A percentile compares a stretch with the other conserved stretches of the same genome.
Evolutionary conservation across 371 early-diverging fungal genomes (phyloP).

Genomic region (Mortierella sp.): DNA sequence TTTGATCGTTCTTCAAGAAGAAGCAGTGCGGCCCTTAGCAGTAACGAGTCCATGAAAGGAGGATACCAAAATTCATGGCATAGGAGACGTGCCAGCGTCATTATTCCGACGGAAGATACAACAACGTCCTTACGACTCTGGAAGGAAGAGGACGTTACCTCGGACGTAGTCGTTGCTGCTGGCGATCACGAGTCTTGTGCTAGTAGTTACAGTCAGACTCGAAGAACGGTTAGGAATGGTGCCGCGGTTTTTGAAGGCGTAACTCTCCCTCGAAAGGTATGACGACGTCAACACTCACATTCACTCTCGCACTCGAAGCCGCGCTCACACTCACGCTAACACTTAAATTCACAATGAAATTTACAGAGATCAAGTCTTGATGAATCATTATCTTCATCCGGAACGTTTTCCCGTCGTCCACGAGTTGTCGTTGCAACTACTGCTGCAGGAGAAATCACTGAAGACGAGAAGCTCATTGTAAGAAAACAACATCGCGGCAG

Average conservation of each 20-base stretch:
- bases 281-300: background rate
- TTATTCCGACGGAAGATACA: conserved; percentile 12
- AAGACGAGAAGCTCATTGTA: background rate
- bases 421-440: too few relatives aligned
- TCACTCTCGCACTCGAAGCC: background rate
- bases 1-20: background rate
- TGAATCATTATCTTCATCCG: too few relatives aligned
- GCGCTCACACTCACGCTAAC: background rate
- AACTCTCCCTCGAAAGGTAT: background rate
- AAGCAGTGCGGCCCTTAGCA: background rate
- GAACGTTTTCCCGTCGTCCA: too few relatives aligned
- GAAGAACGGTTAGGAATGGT: conserved; percentile 12
- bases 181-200: too few relatives aligned
- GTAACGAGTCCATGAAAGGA: background rate
- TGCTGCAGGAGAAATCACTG: too few relatives aligned
- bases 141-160: conserved; percentile 2
- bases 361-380: too few relatives aligned
- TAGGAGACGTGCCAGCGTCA: conserved; percentile 8
- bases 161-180: background rate
- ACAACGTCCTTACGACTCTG: conserved; percentile 10
- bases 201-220: too few relatives aligned
- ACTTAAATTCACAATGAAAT: too few relatives aligned
- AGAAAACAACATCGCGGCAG: background rate
- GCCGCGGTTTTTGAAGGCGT: conserved; percentile 48
- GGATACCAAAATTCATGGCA: background rate